Percentiles rank a stretch among this genome's conserved stretches.
These are phyloP conservation scores for Casuarina glauca DNA, from an alignment of 306 rosid species.

Conservation along the genomic window DNA sequence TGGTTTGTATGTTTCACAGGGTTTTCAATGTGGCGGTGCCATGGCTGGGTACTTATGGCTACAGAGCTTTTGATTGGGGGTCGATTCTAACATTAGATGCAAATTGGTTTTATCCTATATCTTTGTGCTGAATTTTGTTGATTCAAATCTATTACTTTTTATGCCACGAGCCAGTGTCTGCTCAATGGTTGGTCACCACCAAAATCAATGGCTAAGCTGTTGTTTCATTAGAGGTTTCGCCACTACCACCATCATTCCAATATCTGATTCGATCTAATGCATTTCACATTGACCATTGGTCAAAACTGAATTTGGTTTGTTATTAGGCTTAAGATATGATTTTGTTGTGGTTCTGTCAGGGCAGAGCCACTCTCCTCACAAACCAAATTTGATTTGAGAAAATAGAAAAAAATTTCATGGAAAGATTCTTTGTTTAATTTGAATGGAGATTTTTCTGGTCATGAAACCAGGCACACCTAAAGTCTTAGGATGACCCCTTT, in stretches of 20 bases:
- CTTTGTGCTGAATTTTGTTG: slow-evolving; percentile 22
- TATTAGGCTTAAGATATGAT: neutral
- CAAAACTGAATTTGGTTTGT: neutral
- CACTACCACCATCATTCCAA: slow-evolving; percentile 10
- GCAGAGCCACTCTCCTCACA: neutral
- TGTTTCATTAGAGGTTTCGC: slow-evolving; percentile 18
- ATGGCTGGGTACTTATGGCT: slow-evolving; percentile 40
- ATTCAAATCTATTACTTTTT: slow-evolving; percentile 4
- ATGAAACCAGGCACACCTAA: neutral
- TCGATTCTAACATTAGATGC: slow-evolving; percentile 36
- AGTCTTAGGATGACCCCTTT: neutral
- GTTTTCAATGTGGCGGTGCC: slow-evolving; percentile 46
- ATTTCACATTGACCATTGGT: neutral
- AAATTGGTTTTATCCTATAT: slow-evolving; percentile 24
- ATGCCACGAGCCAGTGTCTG: slow-evolving; percentile 12
- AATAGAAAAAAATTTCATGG: neutral
- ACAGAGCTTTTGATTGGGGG: slow-evolving; percentile 33
- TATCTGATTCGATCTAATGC: neutral
- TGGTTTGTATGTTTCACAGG: slow-evolving; percentile 91
- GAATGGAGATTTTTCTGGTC: neutral
- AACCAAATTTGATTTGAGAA: neutral
- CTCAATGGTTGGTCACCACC: slow-evolving; percentile 11
- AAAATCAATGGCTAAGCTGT: slow-evolving; percentile 14
- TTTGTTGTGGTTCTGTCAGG: neutral
- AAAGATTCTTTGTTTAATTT: neutral